These are phyloP conservation scores for Lizanozyma gosingica DNA, from an alignment of 1,139 yeast species.

Conservation along the genomic window DNA sequence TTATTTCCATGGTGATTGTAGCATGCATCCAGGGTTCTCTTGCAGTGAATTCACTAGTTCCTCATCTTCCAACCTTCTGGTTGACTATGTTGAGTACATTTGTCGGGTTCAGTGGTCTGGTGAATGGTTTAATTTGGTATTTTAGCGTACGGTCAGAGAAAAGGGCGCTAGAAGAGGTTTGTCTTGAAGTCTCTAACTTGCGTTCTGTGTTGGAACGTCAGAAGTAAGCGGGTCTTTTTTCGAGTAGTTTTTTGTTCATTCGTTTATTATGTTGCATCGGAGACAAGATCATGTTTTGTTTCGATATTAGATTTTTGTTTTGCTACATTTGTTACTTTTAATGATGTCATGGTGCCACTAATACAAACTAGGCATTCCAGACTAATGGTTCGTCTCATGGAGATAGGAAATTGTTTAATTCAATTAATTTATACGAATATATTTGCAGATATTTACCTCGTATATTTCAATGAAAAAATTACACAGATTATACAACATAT, in stretches of 20 bases:
- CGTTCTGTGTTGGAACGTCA: neutral
- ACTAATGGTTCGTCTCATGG: neutral
- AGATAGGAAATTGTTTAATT: neutral
- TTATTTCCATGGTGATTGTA: conserved; percentile 41
- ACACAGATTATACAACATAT: no score
- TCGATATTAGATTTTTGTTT: neutral
- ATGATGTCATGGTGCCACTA: neutral
- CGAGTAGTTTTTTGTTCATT: neutral
- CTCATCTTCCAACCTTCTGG: conserved; percentile 53
- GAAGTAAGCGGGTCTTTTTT: no score
- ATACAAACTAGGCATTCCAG: neutral
- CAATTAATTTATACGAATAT: no score
- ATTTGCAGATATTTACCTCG: no score
- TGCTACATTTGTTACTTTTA: neutral
- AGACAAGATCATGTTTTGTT: neutral
- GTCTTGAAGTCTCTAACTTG: conserved; percentile 46
- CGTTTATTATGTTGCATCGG: neutral
- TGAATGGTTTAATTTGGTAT: conserved; percentile 72
- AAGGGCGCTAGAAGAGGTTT: conserved; percentile 68
- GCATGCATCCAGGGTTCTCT: conserved; percentile 48
- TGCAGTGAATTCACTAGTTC: conserved; percentile 47
- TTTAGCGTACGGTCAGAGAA: conserved; percentile 73
- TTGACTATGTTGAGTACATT: conserved; percentile 44
- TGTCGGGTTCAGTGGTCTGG: conserved; percentile 54
- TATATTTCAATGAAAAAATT: no score